Conservation (phyloP, 805 yeast genomes). For the Candida parachauliodes region DNA sequence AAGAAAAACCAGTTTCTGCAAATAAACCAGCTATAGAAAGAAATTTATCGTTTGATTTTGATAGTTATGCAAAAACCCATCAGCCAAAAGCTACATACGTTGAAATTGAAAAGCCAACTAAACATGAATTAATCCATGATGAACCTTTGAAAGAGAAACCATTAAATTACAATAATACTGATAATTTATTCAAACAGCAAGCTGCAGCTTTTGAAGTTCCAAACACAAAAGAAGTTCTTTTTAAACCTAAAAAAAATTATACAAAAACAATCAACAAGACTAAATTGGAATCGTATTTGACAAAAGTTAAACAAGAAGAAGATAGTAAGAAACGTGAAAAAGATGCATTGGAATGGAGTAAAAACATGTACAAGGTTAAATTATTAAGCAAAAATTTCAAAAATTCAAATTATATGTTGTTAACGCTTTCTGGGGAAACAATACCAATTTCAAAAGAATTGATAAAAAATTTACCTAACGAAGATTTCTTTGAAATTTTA, state of each 20-base stretch:
- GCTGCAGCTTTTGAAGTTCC: constrained; percentile 3
- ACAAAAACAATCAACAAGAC: constrained; percentile 5
- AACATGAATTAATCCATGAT: no score
- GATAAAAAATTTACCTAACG: constrained; percentile 31
- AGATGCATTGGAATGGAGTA: constrained; percentile 53
- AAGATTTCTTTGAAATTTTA: constrained; percentile 42
- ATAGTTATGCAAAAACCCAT: background rate
- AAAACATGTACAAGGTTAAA: constrained; percentile 12
- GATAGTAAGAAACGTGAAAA: constrained; percentile 45
- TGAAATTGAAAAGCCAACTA: no score
- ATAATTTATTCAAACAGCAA: constrained; percentile 2
- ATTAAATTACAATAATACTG: constrained; percentile 1
- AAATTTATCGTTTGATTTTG: background rate
- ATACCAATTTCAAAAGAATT: constrained; percentile 35
- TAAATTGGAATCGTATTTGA: constrained; percentile 39
- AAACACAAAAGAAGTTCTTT: background rate
- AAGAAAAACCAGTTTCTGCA: background rate
- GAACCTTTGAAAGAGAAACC: no score
- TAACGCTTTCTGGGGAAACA: constrained; percentile 33
- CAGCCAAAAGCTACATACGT: constrained; percentile 5
- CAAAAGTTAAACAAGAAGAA: constrained; percentile 40
- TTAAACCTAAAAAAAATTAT: background rate
- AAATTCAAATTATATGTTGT: constrained; percentile 25
- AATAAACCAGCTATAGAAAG: background rate
- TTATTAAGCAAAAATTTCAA: constrained; percentile 1